Base-by-base conservation (phyloP, 768 basidiomycete genomes). In the Macrolepiota albuminosa region DNA sequence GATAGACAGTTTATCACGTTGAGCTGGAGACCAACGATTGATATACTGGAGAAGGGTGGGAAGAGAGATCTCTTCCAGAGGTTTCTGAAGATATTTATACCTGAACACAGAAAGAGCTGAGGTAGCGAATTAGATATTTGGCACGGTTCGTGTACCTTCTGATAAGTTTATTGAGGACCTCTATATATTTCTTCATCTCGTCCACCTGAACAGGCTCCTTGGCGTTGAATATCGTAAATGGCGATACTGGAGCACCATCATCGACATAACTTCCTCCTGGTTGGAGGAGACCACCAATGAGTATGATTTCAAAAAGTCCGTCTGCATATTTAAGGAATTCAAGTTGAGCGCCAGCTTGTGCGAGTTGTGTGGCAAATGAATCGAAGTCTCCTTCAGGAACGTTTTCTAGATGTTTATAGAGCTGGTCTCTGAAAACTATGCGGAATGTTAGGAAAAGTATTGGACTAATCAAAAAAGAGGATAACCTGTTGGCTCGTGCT, bases 51-150 rank as follows among this genome's bases (percentile, higher is more conserved):
- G 76, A 52, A 98, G 81, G 48, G 81, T 81, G 3, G 93, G 92
- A 14, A 98, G 81, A 57, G 91, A 82, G 39, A 81, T 83, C 71
- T 87, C 89, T 74, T 98, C 96, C 51, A 99, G 86, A 47, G 96
- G 94, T 74, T 89, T 94, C 75, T 98, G 96, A 67, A 99, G 91
- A 82, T 98, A 99, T 76, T 98, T 98, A 83, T 98, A 98, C 77
- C 95, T 96, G 40, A 57, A 46, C 8, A 54, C 6, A 54, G 9
- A n/a, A 33, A 43, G 4, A 10, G 29, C 26, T 54, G 13, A 43
- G 39, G 29, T 9, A 6, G n/a, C 5, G 14, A 13, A n/a, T 40
- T 16, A n/a, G 21, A 54, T 13, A n/a, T 40, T 43, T 43, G 40
- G 29, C 42, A n/a, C n/a, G 10, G 31, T 43, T 33, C n/a, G 29